Conservation (phyloP, 352 stramenopile genomes). For the Phytophthora aleatoria region DNA sequence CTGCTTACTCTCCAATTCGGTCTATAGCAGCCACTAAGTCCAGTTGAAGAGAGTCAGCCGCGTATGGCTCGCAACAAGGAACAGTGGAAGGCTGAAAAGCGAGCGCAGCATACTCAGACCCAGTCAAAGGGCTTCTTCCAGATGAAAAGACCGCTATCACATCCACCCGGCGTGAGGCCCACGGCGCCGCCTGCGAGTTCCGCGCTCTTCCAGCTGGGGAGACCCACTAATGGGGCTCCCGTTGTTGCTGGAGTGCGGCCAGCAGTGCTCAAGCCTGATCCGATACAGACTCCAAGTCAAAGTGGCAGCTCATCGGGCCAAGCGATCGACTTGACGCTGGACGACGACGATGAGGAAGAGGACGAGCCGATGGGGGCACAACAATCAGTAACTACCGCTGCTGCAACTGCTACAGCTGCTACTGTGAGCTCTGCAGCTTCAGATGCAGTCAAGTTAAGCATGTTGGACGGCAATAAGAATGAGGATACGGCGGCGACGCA, state of each 20-base stretch:
- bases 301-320: slow-evolving; percentile 4
- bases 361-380: slow-evolving; percentile 39
- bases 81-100: slow-evolving; percentile 45
- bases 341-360: slow-evolving; percentile 64
- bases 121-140: slow-evolving; percentile 20
- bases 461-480: slow-evolving; percentile 1
- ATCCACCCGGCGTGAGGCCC: slow-evolving; percentile 1
- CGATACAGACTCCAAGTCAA: slow-evolving; percentile 11
- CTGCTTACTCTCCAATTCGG: neutral
- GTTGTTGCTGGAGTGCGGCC: neutral
- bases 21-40: neutral
- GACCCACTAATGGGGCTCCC: slow-evolving; percentile 1
- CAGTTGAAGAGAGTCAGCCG: slow-evolving; percentile 4
- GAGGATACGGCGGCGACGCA: neutral
- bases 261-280: slow-evolving; percentile 19
- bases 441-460: slow-evolving; percentile 7
- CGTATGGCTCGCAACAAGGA: slow-evolving; percentile 43
- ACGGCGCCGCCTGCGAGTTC: slow-evolving; percentile 10
- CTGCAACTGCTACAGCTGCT: neutral
- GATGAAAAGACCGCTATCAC: slow-evolving; percentile 7
- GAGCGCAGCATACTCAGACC: slow-evolving; percentile 19
- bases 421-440: slow-evolving; percentile 7
- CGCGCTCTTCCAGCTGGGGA: slow-evolving; percentile 21
- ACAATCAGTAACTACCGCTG: neutral
- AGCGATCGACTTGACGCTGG: slow-evolving; percentile 62